Conservation (phyloP, 176 grass and related monocot species). For the Ampelocalamus luodianensis region DNA sequence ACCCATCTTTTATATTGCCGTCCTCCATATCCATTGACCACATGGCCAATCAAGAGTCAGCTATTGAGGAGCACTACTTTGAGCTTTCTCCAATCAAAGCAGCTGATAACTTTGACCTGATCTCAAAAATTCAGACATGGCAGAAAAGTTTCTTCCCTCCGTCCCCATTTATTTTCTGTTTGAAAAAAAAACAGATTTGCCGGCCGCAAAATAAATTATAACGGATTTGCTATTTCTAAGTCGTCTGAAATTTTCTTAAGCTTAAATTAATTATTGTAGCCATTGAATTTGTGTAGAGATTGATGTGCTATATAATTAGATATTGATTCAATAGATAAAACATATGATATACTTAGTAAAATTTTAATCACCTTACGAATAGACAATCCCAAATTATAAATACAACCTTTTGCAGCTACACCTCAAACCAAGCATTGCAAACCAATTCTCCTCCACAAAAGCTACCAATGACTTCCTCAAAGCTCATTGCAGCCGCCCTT, state of each 20-base stretch:
- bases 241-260: too few relatives aligned
- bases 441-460: background rate
- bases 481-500: constrained; percentile 38
- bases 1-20: background rate
- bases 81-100: background rate
- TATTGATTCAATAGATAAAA: too few relatives aligned
- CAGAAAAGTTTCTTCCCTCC: background rate
- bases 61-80: background rate
- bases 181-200: background rate
- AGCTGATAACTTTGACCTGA: constrained; percentile 37
- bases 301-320: too few relatives aligned
- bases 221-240: too few relatives aligned
- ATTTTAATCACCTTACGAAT: too few relatives aligned
- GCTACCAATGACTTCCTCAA: constrained; percentile 47
- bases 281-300: too few relatives aligned
- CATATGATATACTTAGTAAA: too few relatives aligned
- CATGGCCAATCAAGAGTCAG: background rate
- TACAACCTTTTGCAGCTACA: background rate
- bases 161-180: background rate
- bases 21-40: background rate
- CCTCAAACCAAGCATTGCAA: background rate
- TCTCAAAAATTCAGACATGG: background rate
- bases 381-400: constrained; percentile 35
- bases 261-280: too few relatives aligned
- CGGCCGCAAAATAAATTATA: background rate